Evolutionary conservation across 306 rosid genomes (phyloP), one percentile per base, ranked within the genome.

Genomic region (Quercus robur): DNA sequence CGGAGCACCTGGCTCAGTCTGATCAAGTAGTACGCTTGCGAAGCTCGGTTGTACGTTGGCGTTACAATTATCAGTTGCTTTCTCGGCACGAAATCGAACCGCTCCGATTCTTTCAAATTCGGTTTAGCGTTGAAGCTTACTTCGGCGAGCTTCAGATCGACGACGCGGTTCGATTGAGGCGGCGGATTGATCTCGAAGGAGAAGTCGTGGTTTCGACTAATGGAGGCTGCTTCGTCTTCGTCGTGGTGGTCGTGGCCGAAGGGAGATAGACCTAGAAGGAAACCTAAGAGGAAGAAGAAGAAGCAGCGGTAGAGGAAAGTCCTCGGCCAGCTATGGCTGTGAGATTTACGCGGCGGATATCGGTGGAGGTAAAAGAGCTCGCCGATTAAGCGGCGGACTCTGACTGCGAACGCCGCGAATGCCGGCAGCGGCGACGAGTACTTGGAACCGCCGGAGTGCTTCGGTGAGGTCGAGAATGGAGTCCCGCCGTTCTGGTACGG

Each of bases 1-100:
- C 93, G 77, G 67, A 96, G 85, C 83, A 89, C 88, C 72, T 96
- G 98, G 26, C 90, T 91, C 84, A 96, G 12, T 80, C 99, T 84
- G 68, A 88, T 91, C 86, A 96, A 70, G 79, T 89, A 93, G 81
- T 93, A 93, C 1, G 93, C 85, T 79, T 96, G 99, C 86, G 84
- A 73, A 1, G 90, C 88, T 25, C 97, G 86, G 55, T 79, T 89
- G 81, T 91, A 90, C 35, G 99, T 96, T 4, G 99, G 97, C 1
- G 99, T 93, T 80, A 91, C 94, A 80, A 93, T 88, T 71, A 96
- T 89, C 82, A 96, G 62, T 87, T 89, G 94, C 90, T 89, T 96
- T 89, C 90, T 89, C 52, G 91, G 85, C 84, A 84, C 89, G 68
- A 85, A 73, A 79, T 80, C 86, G 68, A 81, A 21, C 26, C 21